Evolutionary conservation across 169 alveolate genomes (phyloP).

Genomic region (Cardiosporidium cionae): DNA sequence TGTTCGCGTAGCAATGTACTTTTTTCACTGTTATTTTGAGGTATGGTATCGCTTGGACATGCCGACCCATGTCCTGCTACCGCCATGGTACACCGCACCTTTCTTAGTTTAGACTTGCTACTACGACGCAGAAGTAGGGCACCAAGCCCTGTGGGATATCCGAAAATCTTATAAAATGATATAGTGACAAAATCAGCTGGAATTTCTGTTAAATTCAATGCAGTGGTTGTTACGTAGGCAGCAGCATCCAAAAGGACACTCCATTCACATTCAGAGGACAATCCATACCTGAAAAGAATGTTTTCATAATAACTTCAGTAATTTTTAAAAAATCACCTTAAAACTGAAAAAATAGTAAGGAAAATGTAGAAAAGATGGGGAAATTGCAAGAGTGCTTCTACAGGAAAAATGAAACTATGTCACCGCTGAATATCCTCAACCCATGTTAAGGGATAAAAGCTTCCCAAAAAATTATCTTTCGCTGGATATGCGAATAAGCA

Average conservation of each 20-base stretch:
- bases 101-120: constrained; percentile 14
- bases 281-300: constrained; percentile 11
- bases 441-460: constrained; percentile 33
- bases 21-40: not conserved
- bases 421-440: not conserved
- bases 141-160: constrained; percentile 53
- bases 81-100: not conserved
- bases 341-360: not conserved
- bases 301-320: not conserved
- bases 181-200: constrained; percentile 45
- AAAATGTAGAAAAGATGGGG: not conserved
- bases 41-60: not conserved
- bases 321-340: not conserved
- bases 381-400: too few species aligned
- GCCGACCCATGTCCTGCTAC: not conserved
- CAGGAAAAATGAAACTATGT: not conserved
- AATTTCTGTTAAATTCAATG: constrained; percentile 10
- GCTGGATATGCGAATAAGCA: constrained; percentile 46
- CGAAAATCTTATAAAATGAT: constrained; percentile 49
- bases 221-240: constrained; percentile 41
- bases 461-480: constrained; percentile 45
- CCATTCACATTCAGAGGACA: constrained; percentile 38
- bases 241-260: constrained; percentile 44
- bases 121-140: constrained; percentile 26
- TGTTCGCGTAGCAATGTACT: not conserved